Evolutionary conservation across 805 yeast species (phyloP).

Genomic region (Candida maltosa): DNA sequence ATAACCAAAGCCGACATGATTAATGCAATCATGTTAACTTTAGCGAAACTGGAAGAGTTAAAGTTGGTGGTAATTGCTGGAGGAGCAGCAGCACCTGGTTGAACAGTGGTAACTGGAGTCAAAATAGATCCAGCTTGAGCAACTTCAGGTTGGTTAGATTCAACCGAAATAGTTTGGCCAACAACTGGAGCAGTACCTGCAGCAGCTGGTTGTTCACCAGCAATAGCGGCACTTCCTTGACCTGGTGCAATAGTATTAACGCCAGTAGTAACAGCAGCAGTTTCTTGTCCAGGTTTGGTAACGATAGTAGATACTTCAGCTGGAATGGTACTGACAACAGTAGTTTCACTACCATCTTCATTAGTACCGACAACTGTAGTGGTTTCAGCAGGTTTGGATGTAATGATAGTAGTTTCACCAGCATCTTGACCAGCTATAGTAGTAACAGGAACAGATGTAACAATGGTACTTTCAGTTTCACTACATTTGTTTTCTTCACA

Average conservation of each 20-base stretch:
- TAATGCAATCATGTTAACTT: too few species aligned
- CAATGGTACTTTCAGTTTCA: too few species aligned
- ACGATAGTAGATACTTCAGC: background rate
- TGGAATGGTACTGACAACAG: background rate
- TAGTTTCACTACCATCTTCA: background rate
- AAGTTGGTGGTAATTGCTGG: too few species aligned
- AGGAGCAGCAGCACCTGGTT: too few species aligned
- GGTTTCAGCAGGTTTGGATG: too few species aligned
- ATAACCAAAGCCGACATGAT: too few species aligned
- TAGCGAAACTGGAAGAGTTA: too few species aligned
- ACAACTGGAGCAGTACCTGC: background rate
- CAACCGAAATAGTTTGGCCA: too few species aligned
- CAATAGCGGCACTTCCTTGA: background rate
- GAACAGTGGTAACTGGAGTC: too few species aligned
- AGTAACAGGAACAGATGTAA: background rate
- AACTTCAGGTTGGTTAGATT: background rate
- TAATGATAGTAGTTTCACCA: too few species aligned
- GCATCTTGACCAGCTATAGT: background rate
- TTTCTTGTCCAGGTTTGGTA: background rate
- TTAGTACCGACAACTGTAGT: background rate
- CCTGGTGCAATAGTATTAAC: background rate
- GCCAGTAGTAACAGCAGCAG: background rate
- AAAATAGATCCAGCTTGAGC: background rate
- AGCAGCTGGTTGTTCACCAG: background rate
- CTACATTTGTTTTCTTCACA: too few species aligned